phyloP scores from a whole-genome alignment of 2,329 filamentous ascomycete genomes.

The Metarhizium robertsii region DNA sequence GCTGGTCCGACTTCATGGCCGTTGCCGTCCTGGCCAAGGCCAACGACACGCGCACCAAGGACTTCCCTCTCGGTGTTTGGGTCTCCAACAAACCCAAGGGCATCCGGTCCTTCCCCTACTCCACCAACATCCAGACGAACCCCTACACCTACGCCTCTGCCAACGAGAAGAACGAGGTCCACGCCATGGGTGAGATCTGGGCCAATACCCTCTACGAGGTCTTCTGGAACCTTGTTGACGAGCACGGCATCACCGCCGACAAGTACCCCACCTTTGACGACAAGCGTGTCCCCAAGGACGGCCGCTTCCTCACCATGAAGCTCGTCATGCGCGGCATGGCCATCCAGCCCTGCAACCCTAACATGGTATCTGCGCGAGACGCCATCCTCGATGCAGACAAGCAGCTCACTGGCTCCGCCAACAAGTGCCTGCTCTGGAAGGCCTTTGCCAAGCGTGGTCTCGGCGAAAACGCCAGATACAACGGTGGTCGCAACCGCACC shows the following conservation, averaged over 20 bases:
- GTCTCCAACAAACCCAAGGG: conserved; percentile 31
- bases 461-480: conserved; percentile 27
- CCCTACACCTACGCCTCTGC: conserved; percentile 38
- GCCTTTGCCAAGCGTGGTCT: conserved; percentile 49
- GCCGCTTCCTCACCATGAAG: conserved; percentile 42
- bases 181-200: conserved; percentile 43
- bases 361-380: conserved; percentile 41
- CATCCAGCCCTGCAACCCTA: conserved; percentile 47
- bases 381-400: conserved; percentile 47
- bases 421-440: conserved; percentile 43
- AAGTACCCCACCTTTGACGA: conserved; percentile 29
- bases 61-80: conserved; percentile 43
- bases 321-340: conserved; percentile 42
- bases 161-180: conserved; percentile 28
- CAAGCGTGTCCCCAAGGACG: conserved; percentile 40
- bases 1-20: conserved; percentile 49
- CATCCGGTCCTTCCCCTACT: conserved; percentile 42
- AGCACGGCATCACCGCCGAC: conserved; percentile 39
- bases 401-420: conserved; percentile 39
- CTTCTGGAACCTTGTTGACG: conserved; percentile 48
- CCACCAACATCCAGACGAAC: conserved; percentile 38
- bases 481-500: conserved; percentile 13
- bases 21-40: conserved; percentile 38
- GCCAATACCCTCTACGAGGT: conserved; percentile 45
- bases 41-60: conserved; percentile 31